These are phyloP conservation scores for Cercospora beticola DNA, from an alignment of 2,329 filamentous ascomycete species.

Conservation along the genomic window DNA sequence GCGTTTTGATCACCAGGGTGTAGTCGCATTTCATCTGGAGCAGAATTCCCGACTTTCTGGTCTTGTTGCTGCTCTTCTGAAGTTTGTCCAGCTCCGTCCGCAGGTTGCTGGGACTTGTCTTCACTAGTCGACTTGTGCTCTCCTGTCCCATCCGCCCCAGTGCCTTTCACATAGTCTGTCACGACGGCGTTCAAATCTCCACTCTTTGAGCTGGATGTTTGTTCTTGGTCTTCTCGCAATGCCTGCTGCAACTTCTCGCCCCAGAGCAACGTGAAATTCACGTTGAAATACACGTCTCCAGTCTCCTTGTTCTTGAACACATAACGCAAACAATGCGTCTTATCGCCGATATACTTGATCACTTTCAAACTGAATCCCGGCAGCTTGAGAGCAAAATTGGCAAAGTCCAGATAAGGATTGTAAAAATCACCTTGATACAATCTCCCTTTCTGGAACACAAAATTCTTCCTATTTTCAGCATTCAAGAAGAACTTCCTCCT, in stretches of 20 bases:
- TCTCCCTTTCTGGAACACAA: slow-evolving; percentile 47
- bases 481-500: slow-evolving; percentile 48
- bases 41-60: background rate
- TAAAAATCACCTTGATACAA: slow-evolving; percentile 50
- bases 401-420: slow-evolving; percentile 52
- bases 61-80: background rate
- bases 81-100: background rate
- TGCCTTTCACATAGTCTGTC: background rate
- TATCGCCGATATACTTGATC: slow-evolving; percentile 49
- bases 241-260: slow-evolving; percentile 44
- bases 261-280: slow-evolving; percentile 49
- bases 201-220: background rate
- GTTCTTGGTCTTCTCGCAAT: slow-evolving; percentile 31
- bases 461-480: slow-evolving; percentile 37
- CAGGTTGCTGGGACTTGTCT: background rate
- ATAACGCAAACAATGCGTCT: slow-evolving; percentile 49
- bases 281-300: slow-evolving; percentile 45
- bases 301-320: slow-evolving; percentile 47
- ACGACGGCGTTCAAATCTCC: background rate
- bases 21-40: slow-evolving; percentile 18
- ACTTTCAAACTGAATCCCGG: slow-evolving; percentile 49
- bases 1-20: slow-evolving; percentile 27
- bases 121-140: background rate
- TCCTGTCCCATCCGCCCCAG: background rate
- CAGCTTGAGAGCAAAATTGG: slow-evolving; percentile 46